Evolutionary conservation across 257 asterid species (phyloP).

Genomic region (Anisodus acutangulus): DNA sequence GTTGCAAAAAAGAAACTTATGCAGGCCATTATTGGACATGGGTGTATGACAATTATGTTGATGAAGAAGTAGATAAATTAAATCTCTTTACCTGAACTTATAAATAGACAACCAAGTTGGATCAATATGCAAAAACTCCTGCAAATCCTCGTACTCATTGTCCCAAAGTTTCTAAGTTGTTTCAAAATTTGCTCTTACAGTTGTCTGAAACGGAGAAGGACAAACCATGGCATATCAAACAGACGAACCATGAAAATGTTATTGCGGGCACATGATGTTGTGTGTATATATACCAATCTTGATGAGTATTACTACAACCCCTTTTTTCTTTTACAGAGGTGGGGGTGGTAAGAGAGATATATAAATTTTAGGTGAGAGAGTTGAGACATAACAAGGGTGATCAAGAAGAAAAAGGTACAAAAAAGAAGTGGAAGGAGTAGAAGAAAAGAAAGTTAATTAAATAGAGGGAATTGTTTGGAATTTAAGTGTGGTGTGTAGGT

Average conservation of each 20-base stretch:
- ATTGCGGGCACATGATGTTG: slow-evolving; percentile 36
- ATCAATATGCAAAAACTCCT: slow-evolving; percentile 41
- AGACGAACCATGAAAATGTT: slow-evolving; percentile 46
- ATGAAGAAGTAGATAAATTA: background rate
- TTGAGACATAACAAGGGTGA: slow-evolving; percentile 38
- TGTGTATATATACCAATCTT: slow-evolving; percentile 29
- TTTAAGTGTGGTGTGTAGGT: slow-evolving; percentile 44
- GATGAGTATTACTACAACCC: slow-evolving; percentile 12
- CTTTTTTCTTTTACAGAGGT: slow-evolving; percentile 14
- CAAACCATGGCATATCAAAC: slow-evolving; percentile 38
- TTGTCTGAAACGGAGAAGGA: too few relatives aligned
- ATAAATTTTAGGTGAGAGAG: slow-evolving; percentile 24
- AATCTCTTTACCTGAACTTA: slow-evolving; percentile 52
- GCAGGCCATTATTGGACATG: too few relatives aligned
- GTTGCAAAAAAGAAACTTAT: background rate
- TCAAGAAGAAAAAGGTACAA: slow-evolving; percentile 35
- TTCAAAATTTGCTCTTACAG: background rate
- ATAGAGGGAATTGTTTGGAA: slow-evolving; percentile 50
- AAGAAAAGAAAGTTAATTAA: slow-evolving; percentile 38
- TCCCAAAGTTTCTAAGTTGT: slow-evolving; percentile 33
- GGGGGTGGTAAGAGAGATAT: background rate
- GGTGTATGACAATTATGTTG: too few relatives aligned
- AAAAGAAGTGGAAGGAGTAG: slow-evolving; percentile 44
- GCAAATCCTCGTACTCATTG: slow-evolving; percentile 47
- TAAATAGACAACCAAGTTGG: slow-evolving; percentile 50